phyloP scores from a whole-genome alignment of 306 rosid genomes.

The Begonia loranthoides region DNA sequence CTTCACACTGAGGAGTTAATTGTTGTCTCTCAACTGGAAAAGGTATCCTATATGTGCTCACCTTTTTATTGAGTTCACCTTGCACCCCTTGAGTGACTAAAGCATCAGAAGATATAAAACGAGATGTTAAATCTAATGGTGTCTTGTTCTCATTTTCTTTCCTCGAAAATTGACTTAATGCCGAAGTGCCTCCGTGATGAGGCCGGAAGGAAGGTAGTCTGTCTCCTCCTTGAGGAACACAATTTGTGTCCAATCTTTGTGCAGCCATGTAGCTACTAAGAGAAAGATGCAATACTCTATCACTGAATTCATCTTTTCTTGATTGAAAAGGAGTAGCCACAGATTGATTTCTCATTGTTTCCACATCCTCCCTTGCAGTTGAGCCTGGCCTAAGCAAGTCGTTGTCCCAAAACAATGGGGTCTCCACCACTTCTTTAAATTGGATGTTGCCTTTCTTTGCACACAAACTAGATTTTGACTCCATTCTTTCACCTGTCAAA shows the following conservation, averaged over 20 bases:
- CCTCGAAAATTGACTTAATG: conserved; percentile 22
- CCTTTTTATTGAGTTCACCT: conserved; percentile 25
- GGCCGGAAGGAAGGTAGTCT: conserved; percentile 28
- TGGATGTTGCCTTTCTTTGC: conserved; percentile 53
- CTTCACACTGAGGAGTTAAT: conserved; percentile 20
- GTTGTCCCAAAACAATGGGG: conserved; percentile 24
- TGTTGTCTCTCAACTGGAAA: conserved; percentile 16
- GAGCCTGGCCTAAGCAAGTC: conserved; percentile 22
- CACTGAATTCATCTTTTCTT: conserved; percentile 25
- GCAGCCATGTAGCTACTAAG: conserved; percentile 32
- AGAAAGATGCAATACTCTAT: conserved; percentile 52
- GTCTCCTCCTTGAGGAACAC: conserved; percentile 35
- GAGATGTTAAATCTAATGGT: conserved; percentile 26
- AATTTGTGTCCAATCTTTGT: conserved; percentile 32
- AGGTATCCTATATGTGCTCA: conserved; percentile 17
- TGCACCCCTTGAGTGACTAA: conserved; percentile 18
- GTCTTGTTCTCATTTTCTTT: conserved; percentile 32
- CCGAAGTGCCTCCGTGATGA: conserved; percentile 40
- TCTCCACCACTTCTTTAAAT: conserved; percentile 24
- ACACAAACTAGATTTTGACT: conserved; percentile 29
- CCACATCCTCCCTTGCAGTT: conserved; percentile 27
- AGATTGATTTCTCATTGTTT: conserved; percentile 26
- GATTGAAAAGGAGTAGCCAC: conserved; percentile 23
- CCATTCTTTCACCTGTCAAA: conserved; percentile 19
- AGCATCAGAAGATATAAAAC: conserved; percentile 26